These are phyloP conservation scores for Actinomortierella ambigua DNA, from an alignment of 371 early-diverging fungal genomes.

Conservation along the genomic window DNA sequence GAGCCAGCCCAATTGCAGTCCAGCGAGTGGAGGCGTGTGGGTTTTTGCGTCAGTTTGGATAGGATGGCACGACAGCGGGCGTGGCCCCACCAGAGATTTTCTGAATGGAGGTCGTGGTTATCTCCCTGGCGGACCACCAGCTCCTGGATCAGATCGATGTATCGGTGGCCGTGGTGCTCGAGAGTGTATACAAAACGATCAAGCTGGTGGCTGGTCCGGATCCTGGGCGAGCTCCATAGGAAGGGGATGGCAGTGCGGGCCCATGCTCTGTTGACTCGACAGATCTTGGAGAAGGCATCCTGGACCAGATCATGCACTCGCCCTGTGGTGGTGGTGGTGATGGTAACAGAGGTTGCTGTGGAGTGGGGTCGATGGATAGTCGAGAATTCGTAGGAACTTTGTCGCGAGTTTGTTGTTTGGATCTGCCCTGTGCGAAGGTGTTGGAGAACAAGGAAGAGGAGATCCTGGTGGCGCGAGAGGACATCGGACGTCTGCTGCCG, in stretches of 20 bases:
- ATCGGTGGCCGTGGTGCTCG: slow-evolving; percentile 12
- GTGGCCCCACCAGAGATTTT: slow-evolving; percentile 21
- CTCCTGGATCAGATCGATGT: slow-evolving; percentile 14
- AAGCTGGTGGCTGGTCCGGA: slow-evolving; percentile 22
- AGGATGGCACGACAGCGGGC: slow-evolving; percentile 18
- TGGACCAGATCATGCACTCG: slow-evolving; percentile 22
- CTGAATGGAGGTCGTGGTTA: slow-evolving; percentile 9
- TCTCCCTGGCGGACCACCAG: slow-evolving; percentile 15
- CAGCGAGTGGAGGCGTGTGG: slow-evolving; percentile 3
- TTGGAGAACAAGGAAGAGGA: no score
- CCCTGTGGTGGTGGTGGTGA: slow-evolving; percentile 11
- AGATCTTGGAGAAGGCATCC: slow-evolving; percentile 19
- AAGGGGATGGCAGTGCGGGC: slow-evolving; percentile 14
- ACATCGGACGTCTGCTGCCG: no score
- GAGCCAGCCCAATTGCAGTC: slow-evolving; percentile 27
- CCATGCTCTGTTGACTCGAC: slow-evolving; percentile 20
- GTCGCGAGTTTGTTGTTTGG: no score
- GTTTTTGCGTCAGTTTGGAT: slow-evolving; percentile 7
- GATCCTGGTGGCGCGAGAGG: no score
- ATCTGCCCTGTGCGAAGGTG: no score
- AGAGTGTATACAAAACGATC: slow-evolving; percentile 22
- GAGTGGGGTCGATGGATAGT: neutral
- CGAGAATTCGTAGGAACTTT: no score
- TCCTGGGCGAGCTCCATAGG: slow-evolving; percentile 19
- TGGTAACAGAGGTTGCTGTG: slow-evolving; percentile 12